These are phyloP conservation scores for Penicillium sp. DNA, from an alignment of 2,329 filamentous ascomycete species.

Conservation along the genomic window DNA sequence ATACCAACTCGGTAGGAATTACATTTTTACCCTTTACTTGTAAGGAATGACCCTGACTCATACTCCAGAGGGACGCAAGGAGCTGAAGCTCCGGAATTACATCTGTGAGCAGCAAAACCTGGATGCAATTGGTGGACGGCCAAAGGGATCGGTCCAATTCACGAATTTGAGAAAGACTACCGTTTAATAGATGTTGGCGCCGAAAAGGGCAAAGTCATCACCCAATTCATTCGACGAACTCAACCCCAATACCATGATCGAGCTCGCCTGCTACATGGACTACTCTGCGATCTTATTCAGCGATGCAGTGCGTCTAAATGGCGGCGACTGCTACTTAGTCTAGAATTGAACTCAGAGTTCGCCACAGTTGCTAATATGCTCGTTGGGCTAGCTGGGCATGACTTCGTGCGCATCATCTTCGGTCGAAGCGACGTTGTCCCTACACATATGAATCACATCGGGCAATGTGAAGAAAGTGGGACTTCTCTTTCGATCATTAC, in stretches of 20 bases:
- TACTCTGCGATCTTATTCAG: constrained; percentile 79
- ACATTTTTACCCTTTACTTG: neutral
- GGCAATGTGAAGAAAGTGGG: constrained; percentile 56
- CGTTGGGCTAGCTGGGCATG: constrained; percentile 70
- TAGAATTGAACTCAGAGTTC: constrained; percentile 73
- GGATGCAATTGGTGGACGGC: constrained; percentile 62
- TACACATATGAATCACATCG: constrained; percentile 57
- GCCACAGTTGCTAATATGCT: constrained; percentile 66
- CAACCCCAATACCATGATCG: constrained; percentile 69
- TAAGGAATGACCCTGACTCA: neutral
- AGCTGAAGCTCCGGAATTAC: constrained; percentile 69
- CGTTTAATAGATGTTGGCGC: constrained; percentile 80
- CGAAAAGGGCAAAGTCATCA: constrained; percentile 70
- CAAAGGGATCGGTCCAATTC: constrained; percentile 68
- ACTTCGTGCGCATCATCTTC: constrained; percentile 68
- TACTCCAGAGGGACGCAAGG: constrained; percentile 55
- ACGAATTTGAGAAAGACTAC: constrained; percentile 65
- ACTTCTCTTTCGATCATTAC: constrained; percentile 77
- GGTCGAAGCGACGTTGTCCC: constrained; percentile 65
- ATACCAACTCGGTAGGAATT: neutral
- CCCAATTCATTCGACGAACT: constrained; percentile 66
- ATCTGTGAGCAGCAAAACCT: constrained; percentile 62
- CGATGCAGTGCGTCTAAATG: constrained; percentile 60
- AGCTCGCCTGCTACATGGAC: constrained; percentile 77
- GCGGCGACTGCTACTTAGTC: constrained; percentile 66